Conservation (phyloP, 768 basidiomycete species). For the Boletus pseudo-olivaceus region DNA sequence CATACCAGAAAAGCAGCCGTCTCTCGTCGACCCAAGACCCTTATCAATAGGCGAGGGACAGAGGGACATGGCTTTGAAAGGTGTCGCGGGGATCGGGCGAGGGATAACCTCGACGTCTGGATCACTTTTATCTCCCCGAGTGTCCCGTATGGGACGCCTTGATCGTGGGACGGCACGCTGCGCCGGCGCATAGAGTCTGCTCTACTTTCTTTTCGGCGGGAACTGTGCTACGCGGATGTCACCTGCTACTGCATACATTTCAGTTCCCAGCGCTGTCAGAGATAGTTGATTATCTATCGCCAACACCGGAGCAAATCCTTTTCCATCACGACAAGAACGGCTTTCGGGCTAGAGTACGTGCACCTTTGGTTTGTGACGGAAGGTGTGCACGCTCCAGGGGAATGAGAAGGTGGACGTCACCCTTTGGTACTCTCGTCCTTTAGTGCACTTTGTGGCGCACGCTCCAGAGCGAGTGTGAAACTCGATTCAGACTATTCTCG, state of each 20-base stretch:
- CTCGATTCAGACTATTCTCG: constrained; percentile 35
- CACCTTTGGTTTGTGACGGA: background rate
- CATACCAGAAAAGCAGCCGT: constrained; percentile 62
- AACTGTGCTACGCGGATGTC: background rate
- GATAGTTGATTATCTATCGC: background rate
- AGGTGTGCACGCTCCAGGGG: constrained; percentile 9
- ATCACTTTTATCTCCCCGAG: constrained; percentile 15
- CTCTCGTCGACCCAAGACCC: constrained; percentile 41
- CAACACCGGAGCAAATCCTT: fast-evolving
- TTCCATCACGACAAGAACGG: background rate
- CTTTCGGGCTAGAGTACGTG: background rate
- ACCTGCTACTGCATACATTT: background rate
- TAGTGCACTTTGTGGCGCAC: constrained; percentile 29
- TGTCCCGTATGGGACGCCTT: constrained; percentile 14
- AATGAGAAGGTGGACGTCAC: constrained; percentile 16
- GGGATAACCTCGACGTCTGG: background rate
- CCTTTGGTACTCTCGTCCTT: constrained; percentile 16
- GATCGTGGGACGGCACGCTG: background rate
- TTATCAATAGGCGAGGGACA: constrained; percentile 19
- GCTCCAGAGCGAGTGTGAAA: constrained; percentile 17
- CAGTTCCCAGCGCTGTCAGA: too few species aligned
- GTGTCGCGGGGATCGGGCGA: constrained; percentile 56
- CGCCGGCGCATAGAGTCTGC: fast-evolving
- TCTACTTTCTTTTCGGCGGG: background rate
- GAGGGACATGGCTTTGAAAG: constrained; percentile 41